Conservation (phyloP, 2,329 filamentous ascomycete genomes). For the Fusarium dimerum region DNA sequence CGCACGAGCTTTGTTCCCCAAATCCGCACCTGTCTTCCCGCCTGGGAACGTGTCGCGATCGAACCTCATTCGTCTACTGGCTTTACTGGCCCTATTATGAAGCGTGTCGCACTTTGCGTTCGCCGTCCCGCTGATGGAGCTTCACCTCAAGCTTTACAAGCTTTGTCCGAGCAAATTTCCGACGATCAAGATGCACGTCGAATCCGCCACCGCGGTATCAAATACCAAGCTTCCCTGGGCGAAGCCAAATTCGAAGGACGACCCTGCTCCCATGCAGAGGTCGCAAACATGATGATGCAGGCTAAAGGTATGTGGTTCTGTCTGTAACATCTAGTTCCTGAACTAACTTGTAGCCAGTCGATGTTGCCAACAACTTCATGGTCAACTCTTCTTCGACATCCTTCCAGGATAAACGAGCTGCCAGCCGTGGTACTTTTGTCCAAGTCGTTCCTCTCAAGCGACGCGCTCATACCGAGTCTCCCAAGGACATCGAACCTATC, state of each 20-base stretch:
- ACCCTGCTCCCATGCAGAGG: conserved; percentile 9
- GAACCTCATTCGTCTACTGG: conserved; percentile 25
- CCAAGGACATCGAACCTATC: conserved; percentile 9
- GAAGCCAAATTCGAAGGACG: conserved; percentile 5
- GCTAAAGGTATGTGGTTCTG: conserved; percentile 32
- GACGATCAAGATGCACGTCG: conserved; percentile 11
- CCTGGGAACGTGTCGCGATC: conserved; percentile 35
- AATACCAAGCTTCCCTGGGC: not conserved
- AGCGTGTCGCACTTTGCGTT: conserved; percentile 29
- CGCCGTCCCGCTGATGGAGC: not conserved
- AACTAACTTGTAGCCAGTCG: conserved; percentile 27
- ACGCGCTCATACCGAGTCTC: conserved; percentile 15
- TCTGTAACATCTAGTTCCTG: too few species aligned
- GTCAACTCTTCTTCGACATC: conserved; percentile 9
- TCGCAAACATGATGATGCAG: conserved; percentile 19
- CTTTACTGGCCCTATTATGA: conserved; percentile 33
- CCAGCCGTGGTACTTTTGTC: conserved; percentile 7
- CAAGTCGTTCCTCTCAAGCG: conserved; percentile 33
- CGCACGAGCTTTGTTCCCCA: conserved; percentile 15
- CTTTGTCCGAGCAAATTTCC: conserved; percentile 2
- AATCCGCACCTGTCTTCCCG: conserved; percentile 23
- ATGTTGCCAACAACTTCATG: conserved; percentile 27
- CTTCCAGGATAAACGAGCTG: conserved; percentile 9
- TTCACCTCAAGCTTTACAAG: not conserved
- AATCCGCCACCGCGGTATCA: conserved; percentile 7